phyloP scores from a whole-genome alignment of 495 filamentous ascomycete genomes.

The Neurospora intermedia region DNA sequence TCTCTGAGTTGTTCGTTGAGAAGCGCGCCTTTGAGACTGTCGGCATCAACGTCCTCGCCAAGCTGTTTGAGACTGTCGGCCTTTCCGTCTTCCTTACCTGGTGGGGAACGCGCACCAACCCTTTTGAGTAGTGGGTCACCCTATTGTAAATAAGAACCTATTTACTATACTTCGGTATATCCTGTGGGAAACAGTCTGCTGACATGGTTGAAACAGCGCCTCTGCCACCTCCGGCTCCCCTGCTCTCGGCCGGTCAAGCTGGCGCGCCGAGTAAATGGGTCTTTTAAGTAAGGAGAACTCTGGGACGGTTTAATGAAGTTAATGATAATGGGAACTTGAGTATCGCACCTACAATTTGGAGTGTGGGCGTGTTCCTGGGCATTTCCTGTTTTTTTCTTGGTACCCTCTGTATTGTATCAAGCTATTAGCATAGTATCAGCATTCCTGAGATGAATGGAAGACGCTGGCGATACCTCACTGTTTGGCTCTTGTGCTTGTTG shows the following conservation, averaged over 20 bases:
- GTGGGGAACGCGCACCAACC: slow-evolving; percentile 92
- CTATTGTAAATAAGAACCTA: background rate
- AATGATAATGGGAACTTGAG: slow-evolving; percentile 1
- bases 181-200: background rate
- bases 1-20: slow-evolving; percentile 79
- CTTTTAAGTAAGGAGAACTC: background rate
- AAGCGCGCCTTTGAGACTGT: slow-evolving; percentile 85
- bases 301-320: background rate
- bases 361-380: background rate
- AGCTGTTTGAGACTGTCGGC: slow-evolving; percentile 87
- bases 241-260: slow-evolving; percentile 9
- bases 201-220: background rate
- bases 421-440: background rate
- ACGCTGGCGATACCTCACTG: background rate
- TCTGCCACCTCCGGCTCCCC: background rate
- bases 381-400: background rate
- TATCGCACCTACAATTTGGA: slow-evolving; percentile 1
- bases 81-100: slow-evolving; percentile 86
- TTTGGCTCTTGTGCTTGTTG: background rate
- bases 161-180: background rate
- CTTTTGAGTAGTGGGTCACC: slow-evolving; percentile 47
- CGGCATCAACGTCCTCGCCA: slow-evolving; percentile 69
- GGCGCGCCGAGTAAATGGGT: slow-evolving; percentile 15
- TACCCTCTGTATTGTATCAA: slow-evolving; percentile 1
- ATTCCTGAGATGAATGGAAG: background rate